Percentiles rank a stretch among this genome's conserved stretches.
Evolutionary conservation across 345 rosid genomes (phyloP).

Genomic region (Bruguiera sexangula): DNA sequence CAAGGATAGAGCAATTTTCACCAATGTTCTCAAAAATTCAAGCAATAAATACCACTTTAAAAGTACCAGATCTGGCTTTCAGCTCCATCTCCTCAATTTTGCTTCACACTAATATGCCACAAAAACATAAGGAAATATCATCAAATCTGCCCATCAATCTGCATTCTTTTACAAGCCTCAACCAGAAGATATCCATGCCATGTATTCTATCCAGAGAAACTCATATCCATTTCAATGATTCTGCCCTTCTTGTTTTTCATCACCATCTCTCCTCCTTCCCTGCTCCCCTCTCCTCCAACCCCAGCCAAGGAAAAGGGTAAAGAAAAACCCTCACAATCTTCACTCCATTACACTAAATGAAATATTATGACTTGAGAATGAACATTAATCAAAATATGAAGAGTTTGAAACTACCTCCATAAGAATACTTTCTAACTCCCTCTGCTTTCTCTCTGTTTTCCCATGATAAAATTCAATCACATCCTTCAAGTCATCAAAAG

Average conservation of each 20-base stretch:
- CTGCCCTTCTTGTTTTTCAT: too few species aligned
- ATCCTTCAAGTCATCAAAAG: slow-evolving; percentile 44
- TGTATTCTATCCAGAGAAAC: neutral
- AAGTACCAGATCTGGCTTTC: too few species aligned
- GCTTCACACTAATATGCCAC: neutral
- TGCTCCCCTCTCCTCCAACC: too few species aligned
- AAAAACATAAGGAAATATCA: neutral
- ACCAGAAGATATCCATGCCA: neutral
- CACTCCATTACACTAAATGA: too few species aligned
- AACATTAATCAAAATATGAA: slow-evolving; percentile 2
- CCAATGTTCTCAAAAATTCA: neutral
- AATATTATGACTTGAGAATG: neutral
- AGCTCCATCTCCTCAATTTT: too few species aligned
- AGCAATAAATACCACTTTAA: too few species aligned
- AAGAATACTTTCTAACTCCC: slow-evolving; percentile 45
- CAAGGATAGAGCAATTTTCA: neutral
- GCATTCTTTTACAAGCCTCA: neutral
- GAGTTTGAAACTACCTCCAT: slow-evolving; percentile 38
- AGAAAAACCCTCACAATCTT: too few species aligned
- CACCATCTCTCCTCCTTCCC: too few species aligned
- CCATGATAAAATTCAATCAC: slow-evolving; percentile 42
- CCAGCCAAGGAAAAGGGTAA: too few species aligned
- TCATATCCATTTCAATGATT: neutral
- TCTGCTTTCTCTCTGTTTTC: slow-evolving; percentile 40
- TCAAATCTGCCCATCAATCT: neutral